Conservation (phyloP, 2,329 filamentous ascomycete species). For the Cladosporium sp. region DNA sequence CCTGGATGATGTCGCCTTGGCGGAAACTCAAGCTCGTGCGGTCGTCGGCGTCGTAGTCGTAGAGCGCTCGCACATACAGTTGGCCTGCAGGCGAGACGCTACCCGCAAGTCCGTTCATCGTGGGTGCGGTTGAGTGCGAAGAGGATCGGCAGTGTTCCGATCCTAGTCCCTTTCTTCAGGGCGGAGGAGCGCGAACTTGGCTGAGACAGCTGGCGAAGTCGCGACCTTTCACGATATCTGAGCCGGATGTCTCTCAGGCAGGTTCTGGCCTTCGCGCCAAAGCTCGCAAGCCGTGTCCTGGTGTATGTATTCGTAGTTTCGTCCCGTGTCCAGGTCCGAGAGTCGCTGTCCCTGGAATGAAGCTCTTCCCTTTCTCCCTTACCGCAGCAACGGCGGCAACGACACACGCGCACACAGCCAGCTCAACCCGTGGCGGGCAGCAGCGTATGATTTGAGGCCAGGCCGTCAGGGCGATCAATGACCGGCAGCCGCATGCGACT, state of each 20-base stretch:
- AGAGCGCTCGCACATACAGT: constrained; percentile 91
- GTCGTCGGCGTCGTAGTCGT: constrained; percentile 97
- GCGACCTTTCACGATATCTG: background rate
- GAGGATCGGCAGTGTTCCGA: constrained; percentile 8
- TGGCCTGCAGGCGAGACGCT: constrained; percentile 46
- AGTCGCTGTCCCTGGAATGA: constrained; percentile 10
- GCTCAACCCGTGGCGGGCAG: constrained; percentile 11
- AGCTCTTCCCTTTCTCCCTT: constrained; percentile 5
- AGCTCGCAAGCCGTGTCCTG: constrained; percentile 3
- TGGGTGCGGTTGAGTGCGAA: constrained; percentile 10
- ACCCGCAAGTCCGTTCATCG: constrained; percentile 49
- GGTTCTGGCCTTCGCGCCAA: background rate
- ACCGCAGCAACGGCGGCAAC: constrained; percentile 8
- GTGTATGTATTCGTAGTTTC: no score
- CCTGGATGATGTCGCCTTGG: constrained; percentile 95
- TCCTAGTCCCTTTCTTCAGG: constrained; percentile 10
- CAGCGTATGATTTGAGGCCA: constrained; percentile 7
- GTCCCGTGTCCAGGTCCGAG: background rate
- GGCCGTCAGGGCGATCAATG: constrained; percentile 1
- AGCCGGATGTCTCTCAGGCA: background rate
- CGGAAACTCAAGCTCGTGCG: constrained; percentile 94
- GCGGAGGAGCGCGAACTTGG: constrained; percentile 6
- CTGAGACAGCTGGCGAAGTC: constrained; percentile 12
- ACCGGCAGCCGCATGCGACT: constrained; percentile 7
- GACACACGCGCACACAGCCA: constrained; percentile 3